Evolutionary conservation across 2,329 filamentous ascomycete species (phyloP), one percentile per base, ranked within the genome.

Genomic region (Claviceps sp.): DNA sequence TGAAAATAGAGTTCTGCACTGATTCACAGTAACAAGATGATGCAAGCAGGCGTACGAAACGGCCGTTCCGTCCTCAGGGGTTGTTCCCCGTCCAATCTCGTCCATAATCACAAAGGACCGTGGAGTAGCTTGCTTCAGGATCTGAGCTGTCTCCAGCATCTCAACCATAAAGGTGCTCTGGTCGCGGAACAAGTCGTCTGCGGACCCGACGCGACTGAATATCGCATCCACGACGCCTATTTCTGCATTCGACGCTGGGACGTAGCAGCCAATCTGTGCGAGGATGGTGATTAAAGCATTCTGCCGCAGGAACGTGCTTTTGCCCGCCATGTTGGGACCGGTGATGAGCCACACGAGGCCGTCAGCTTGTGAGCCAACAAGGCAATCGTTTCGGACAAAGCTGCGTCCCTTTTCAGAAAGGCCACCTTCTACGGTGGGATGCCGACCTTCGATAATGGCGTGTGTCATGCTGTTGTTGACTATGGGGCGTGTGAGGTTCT

Each of bases 151-250:
- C 69, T 98, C 93, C 2, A 96, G 77, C 93, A 98, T 98, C 70
- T 98, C 93, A 1, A 97, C 88, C 93, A 98, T 97, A 68, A 98
- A 98, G 0, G 94, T 98, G 50, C 88, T 95, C 67, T 97, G 90
- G 70, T 95, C 86, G 49, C 82, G 80, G 70, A 86, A 96, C n/a
- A 98, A 75, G 64, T 95, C 91, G 66, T 98, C 94, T 1, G 91
- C 93, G 1, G 89, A 94, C 1, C 93, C 93, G 22, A 94, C 85
- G 63, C 93, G 86, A 63, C 85, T 93, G 71, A 95, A 97, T 50
- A 98, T 85, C 61, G 91, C 88, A 68, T 98, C 93, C n/a, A 96
- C 89, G 44, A 98, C 75, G 1, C 91, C 90, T 26, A 98, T 76
- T 59, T 88, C 82, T 3, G 88, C 91, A 64, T 88, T 86, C 23